phyloP scores from a whole-genome alignment of 2,329 filamentous ascomycete species.

The Monilinia vaccinii-corymbosi region DNA sequence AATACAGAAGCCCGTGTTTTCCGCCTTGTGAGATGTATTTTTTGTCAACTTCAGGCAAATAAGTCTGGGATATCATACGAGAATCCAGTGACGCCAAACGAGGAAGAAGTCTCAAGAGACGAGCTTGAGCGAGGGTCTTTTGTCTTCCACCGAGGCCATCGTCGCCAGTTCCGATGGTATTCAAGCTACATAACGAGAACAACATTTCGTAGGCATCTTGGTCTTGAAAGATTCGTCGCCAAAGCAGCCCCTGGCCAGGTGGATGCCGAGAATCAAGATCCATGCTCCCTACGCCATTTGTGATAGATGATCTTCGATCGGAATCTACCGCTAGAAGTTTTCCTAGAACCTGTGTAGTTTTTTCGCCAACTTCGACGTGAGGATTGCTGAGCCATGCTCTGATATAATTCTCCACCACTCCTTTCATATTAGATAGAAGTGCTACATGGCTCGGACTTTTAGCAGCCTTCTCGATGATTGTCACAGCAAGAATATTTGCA shows the following conservation, averaged over 20 bases:
- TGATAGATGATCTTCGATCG: slow-evolving; percentile 27
- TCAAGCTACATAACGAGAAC: slow-evolving; percentile 31
- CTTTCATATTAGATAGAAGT: slow-evolving; percentile 41
- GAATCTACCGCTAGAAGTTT: slow-evolving; percentile 49
- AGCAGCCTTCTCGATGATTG: slow-evolving; percentile 47
- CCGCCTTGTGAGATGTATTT: slow-evolving; percentile 15
- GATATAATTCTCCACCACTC: slow-evolving; percentile 40
- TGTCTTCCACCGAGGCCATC: slow-evolving; percentile 26
- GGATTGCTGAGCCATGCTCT: slow-evolving; percentile 44
- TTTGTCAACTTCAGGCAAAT: slow-evolving; percentile 25
- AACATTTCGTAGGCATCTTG: slow-evolving; percentile 38
- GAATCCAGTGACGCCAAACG: slow-evolving; percentile 26
- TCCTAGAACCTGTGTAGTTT: slow-evolving; percentile 40
- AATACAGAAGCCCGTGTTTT: slow-evolving; percentile 25
- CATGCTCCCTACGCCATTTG: slow-evolving; percentile 27
- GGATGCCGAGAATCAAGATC: slow-evolving; percentile 32
- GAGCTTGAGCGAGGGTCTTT: slow-evolving; percentile 29
- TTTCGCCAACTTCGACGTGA: slow-evolving; percentile 47
- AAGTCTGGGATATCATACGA: slow-evolving; percentile 18
- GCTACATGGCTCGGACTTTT: slow-evolving; percentile 39
- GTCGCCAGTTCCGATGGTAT: slow-evolving; percentile 16
- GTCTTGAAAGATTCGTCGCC: slow-evolving; percentile 43
- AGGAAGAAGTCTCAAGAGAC: slow-evolving; percentile 28
- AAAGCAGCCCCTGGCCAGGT: slow-evolving; percentile 44
- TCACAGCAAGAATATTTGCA: slow-evolving; percentile 48